A percentile compares a stretch with the other conserved stretches of the same genome.
Conservation (phyloP, 1,284 basidiomycete genomes). For the Xerocomus nothofagi region DNA sequence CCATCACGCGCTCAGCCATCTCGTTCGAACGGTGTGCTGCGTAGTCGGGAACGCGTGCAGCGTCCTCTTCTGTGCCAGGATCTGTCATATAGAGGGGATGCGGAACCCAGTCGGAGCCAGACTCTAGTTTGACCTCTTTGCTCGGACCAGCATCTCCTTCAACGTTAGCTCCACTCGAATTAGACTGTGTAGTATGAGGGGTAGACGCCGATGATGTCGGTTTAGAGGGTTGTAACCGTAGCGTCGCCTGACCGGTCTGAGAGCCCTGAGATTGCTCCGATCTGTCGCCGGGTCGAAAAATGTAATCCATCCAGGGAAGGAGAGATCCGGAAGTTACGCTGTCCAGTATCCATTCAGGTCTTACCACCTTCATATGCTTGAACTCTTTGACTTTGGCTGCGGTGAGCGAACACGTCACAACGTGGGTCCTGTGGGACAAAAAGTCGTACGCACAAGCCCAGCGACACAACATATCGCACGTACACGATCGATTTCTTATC, state of each 20-base stretch:
- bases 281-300: slow-evolving; percentile 51
- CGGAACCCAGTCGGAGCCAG: slow-evolving; percentile 18
- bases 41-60: slow-evolving; percentile 56
- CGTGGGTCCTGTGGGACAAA: slow-evolving; percentile 68
- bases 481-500: slow-evolving; percentile 77
- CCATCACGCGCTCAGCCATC: slow-evolving; percentile 73
- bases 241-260: slow-evolving; percentile 28
- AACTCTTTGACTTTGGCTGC: slow-evolving; percentile 89
- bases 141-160: slow-evolving; percentile 6
- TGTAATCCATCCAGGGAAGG: slow-evolving; percentile 76
- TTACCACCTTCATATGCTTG: slow-evolving; percentile 84
- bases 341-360: slow-evolving; percentile 84
- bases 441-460: slow-evolving; percentile 1
- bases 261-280: slow-evolving; percentile 51
- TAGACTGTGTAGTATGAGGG: neutral
- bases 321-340: slow-evolving; percentile 66
- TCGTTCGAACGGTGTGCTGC: slow-evolving; percentile 66
- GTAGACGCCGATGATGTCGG: neutral
- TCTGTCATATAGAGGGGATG: slow-evolving; percentile 44
- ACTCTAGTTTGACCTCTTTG: slow-evolving; percentile 1
- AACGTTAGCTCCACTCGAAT: neutral
- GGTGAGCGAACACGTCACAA: slow-evolving; percentile 89
- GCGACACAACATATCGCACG: slow-evolving; percentile 30
- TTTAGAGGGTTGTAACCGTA: slow-evolving; percentile 10
- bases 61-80: slow-evolving; percentile 41